A percentile compares a stretch with the other conserved stretches of the same genome.
phyloP scores from a whole-genome alignment of 306 rosid genomes.

The Castanea mollissima region DNA sequence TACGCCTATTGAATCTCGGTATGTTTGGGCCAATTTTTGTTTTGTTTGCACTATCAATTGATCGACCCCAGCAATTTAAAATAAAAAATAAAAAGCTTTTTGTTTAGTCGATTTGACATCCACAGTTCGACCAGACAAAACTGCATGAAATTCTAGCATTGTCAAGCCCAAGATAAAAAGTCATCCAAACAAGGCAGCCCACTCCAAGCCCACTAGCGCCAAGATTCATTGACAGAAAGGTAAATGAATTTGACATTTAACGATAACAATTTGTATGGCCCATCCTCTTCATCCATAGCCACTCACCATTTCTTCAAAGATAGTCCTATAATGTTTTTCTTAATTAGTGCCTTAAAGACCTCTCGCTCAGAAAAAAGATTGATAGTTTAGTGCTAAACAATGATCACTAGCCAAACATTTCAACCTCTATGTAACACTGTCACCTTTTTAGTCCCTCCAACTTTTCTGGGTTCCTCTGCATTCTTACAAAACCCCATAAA shows the following conservation, averaged over 20 bases:
- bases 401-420: slow-evolving; percentile 15
- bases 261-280: background rate
- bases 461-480: slow-evolving; percentile 20
- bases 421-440: slow-evolving; percentile 34
- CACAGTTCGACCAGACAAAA: background rate
- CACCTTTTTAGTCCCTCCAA: slow-evolving; percentile 27
- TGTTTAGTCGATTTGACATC: background rate
- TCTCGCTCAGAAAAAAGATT: background rate
- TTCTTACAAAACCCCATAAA: background rate
- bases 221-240: too few relatives aligned
- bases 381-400: background rate
- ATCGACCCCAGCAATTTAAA: too few relatives aligned
- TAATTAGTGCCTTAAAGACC: background rate
- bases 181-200: background rate
- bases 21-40: too few relatives aligned
- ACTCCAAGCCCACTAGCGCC: background rate
- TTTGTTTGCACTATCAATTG: too few relatives aligned
- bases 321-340: background rate
- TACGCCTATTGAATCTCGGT: too few relatives aligned
- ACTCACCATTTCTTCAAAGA: background rate
- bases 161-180: background rate
- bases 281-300: slow-evolving; percentile 1
- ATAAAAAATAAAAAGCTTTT: too few relatives aligned
- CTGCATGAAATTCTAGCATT: background rate
- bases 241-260: slow-evolving; percentile 1